Conservation (phyloP, 257 asterid species). For the Ilex aquifolium region DNA sequence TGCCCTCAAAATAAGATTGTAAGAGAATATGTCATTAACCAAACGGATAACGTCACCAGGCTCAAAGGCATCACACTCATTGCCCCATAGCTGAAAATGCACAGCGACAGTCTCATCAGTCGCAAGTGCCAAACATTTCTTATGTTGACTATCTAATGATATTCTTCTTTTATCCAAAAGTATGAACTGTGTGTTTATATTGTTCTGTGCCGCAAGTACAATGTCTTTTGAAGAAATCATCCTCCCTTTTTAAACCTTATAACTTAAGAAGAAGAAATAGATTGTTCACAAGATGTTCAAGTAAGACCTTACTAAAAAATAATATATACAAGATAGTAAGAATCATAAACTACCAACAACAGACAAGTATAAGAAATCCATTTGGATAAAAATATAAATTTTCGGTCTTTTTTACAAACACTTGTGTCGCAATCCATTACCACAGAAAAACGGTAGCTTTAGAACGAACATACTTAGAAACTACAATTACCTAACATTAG, state of each 20-base stretch:
- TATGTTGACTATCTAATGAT: constrained; percentile 32
- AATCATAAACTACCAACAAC: no score
- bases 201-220: constrained; percentile 61
- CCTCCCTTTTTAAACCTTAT: neutral
- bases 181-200: constrained; percentile 46
- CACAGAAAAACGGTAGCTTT: no score
- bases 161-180: constrained; percentile 54
- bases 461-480: no score
- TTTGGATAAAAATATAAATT: no score
- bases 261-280: no score
- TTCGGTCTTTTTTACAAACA: no score
- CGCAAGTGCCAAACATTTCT: constrained; percentile 49
- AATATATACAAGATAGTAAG: no score
- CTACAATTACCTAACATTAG: no score
- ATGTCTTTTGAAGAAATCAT: constrained; percentile 41
- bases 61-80: constrained; percentile 60
- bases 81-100: constrained; percentile 76
- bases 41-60: constrained; percentile 51
- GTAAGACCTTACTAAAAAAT: no score
- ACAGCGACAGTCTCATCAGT: constrained; percentile 87
- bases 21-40: constrained; percentile 63
- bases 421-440: no score
- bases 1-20: constrained; percentile 50
- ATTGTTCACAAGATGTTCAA: no score
- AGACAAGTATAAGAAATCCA: no score